A percentile compares a stretch with the other conserved stretches of the same genome.
phyloP scores from a whole-genome alignment of 345 rosid genomes.

The Lepidium aucheri region DNA sequence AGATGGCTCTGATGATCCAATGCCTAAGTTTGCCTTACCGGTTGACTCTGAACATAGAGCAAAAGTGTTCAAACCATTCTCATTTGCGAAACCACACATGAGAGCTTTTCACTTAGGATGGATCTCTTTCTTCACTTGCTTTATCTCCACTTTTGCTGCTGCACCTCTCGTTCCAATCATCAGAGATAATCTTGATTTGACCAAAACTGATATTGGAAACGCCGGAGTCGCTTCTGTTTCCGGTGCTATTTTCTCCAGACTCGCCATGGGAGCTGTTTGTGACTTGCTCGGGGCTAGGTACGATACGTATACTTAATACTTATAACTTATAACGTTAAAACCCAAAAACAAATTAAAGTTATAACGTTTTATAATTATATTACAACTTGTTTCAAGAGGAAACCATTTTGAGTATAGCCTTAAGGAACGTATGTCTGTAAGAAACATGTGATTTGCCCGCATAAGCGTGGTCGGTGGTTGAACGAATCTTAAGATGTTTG shows the following conservation, averaged over 20 bases:
- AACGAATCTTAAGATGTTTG: too few relatives aligned
- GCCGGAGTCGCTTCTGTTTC: slow-evolving; percentile 82
- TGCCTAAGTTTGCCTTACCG: slow-evolving; percentile 50
- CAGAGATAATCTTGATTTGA: slow-evolving; percentile 60
- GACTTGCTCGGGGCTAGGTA: slow-evolving; percentile 70
- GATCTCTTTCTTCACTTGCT: slow-evolving; percentile 76
- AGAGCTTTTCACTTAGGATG: slow-evolving; percentile 69
- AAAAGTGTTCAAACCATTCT: slow-evolving; percentile 44
- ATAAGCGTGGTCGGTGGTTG: too few relatives aligned
- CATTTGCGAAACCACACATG: slow-evolving; percentile 73
- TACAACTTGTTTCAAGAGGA: background rate
- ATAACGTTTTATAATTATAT: background rate
- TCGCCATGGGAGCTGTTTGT: slow-evolving; percentile 66
- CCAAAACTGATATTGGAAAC: slow-evolving; percentile 53
- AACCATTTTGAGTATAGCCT: background rate
- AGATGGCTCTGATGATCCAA: slow-evolving; percentile 27
- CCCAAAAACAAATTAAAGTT: too few relatives aligned
- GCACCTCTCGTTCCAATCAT: slow-evolving; percentile 76
- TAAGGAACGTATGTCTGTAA: background rate
- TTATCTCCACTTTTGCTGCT: slow-evolving; percentile 74
- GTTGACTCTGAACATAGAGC: slow-evolving; percentile 83
- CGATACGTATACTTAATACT: too few relatives aligned
- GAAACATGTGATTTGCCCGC: background rate
- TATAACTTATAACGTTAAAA: too few relatives aligned
- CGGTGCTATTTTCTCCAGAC: slow-evolving; percentile 67